Evolutionary conservation across 2,329 filamentous ascomycete genomes (phyloP), one percentile per base, ranked within the genome.

Genomic region (Fusarium penzigii): DNA sequence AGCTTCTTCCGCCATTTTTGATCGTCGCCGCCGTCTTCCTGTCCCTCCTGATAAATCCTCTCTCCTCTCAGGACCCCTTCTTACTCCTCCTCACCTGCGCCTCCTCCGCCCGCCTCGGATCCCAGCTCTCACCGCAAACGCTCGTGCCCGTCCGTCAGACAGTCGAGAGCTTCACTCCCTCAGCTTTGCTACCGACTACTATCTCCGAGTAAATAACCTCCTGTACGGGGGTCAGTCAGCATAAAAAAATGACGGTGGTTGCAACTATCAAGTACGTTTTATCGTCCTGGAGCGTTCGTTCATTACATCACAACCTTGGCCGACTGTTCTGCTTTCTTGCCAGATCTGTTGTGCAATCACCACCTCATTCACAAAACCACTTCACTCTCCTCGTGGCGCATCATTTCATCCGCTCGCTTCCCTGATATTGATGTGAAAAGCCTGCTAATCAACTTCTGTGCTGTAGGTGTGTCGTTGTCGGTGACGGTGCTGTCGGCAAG

Each of bases 401-500:
- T 32, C 46, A 29, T 46, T 39, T 47, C 44, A 39, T 44, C 16
- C 32, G 39, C 17, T 25, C 34, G 38, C 39, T 34, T 44, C 44
- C 49, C 32, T 17, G 32, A 42, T 48, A 46, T 42, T 44, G 25
- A 34, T 36, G 14, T 38, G 34, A 38, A 9, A 38, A 9, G 16
- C 39, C 47, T 14, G 11, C 17, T 47, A 39, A 17, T 68, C 56
- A 70, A 53, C 25, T 29, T 29, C 44, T 42, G 43, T 55, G 56
- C 53, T 38, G 53, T 54, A 99, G 94, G 78, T 99, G 94, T 78
- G 94, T 99, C 69, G 94, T 99, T 66, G 94, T 99, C 68, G 94
- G 94, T 73, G 94, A 99, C 76, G 94, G 94, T 92, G 94, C 94
- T 63, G 94, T 99, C 65, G 94, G 94, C 75, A 99, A 99, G 83